Evolutionary conservation across 2,329 filamentous ascomycete species (phyloP).

Genomic region (Curvularia sp.): DNA sequence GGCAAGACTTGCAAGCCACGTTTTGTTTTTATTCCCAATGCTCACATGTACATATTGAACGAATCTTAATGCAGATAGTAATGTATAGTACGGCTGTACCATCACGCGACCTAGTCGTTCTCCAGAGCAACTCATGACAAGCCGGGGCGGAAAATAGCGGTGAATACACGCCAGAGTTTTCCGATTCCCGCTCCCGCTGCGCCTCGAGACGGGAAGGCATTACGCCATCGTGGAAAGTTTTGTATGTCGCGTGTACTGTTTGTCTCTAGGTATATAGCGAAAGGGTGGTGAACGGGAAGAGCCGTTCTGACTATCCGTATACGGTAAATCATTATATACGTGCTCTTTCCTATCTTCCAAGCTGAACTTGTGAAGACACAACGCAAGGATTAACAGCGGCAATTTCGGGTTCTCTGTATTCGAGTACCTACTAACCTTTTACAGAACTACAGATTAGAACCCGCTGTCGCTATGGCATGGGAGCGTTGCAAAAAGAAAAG

Average conservation of each 20-base stretch:
- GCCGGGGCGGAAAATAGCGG: background rate
- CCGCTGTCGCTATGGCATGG: no score
- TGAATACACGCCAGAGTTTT: background rate
- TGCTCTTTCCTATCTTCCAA: no score
- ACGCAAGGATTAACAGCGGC: no score
- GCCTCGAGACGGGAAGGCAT: background rate
- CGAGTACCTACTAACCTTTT: no score
- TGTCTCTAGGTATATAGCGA: no score
- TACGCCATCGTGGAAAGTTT: background rate
- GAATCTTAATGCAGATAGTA: background rate
- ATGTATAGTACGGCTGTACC: background rate
- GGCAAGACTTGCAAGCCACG: background rate
- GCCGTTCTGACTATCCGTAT: background rate
- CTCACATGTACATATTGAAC: background rate
- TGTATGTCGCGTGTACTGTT: background rate
- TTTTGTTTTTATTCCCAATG: background rate
- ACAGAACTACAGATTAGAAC: no score
- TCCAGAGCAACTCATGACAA: background rate
- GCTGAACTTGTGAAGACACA: background rate
- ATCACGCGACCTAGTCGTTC: background rate
- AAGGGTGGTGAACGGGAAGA: background rate
- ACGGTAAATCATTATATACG: background rate
- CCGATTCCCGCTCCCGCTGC: background rate
- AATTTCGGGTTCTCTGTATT: no score
- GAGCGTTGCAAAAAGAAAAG: no score